Conservation (phyloP, 306 rosid genomes). For the Neltuma alba region DNA sequence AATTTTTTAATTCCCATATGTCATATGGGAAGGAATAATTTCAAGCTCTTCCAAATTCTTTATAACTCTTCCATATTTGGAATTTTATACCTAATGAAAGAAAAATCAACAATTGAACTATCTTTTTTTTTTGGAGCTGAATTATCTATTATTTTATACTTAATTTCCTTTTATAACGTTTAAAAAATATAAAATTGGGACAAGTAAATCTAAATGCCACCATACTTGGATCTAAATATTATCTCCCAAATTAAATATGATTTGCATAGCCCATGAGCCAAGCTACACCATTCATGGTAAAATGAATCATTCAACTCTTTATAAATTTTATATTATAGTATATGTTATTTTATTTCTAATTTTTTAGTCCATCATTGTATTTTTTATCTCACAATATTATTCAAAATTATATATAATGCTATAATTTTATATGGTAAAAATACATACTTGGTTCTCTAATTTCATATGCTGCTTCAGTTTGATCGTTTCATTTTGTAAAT, state of each 20-base stretch:
- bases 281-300: neutral
- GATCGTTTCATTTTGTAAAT: too few species aligned
- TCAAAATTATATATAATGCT: too few species aligned
- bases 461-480: too few species aligned
- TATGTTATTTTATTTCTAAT: too few species aligned
- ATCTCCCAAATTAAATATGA: neutral
- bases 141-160: neutral
- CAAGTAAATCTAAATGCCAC: neutral
- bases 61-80: neutral
- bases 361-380: too few species aligned
- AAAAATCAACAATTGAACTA: neutral
- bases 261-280: neutral
- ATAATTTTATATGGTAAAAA: too few species aligned
- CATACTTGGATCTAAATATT: neutral
- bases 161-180: neutral
- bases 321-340: neutral
- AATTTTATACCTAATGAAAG: neutral
- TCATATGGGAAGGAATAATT: neutral
- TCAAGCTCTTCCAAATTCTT: neutral
- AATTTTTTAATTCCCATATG: neutral
- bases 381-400: too few species aligned
- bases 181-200: neutral
- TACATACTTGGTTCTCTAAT: too few species aligned
- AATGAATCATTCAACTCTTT: neutral
- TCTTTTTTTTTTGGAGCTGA: too few species aligned